A percentile compares a stretch with the other conserved stretches of the same genome.
phyloP scores from a whole-genome alignment of 345 rosid species.

The Psidium friedrichsthalianum region DNA sequence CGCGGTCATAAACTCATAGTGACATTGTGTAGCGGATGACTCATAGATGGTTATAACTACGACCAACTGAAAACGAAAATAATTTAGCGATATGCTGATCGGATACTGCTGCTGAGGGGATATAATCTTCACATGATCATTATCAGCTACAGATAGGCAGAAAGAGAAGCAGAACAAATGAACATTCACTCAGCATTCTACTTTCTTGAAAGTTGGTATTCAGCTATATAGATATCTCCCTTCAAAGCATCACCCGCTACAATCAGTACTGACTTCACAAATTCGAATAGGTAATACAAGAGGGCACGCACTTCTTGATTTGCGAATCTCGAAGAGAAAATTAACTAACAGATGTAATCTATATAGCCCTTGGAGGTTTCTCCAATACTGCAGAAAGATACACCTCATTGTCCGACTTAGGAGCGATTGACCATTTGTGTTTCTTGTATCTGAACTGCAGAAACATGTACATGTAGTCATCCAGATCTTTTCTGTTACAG shows the following conservation, averaged over 20 bases:
- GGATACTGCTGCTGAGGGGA: neutral
- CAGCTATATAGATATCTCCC: neutral
- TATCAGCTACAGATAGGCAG: neutral
- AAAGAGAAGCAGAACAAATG: neutral
- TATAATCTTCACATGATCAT: neutral
- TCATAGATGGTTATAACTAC: neutral
- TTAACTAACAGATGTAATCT: neutral
- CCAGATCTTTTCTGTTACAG: constrained; percentile 56
- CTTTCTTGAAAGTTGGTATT: neutral
- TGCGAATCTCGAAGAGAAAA: neutral
- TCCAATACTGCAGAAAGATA: constrained; percentile 77
- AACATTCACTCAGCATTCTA: neutral
- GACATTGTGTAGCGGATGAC: neutral
- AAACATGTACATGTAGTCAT: constrained; percentile 89
- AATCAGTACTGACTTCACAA: neutral
- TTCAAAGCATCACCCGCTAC: neutral
- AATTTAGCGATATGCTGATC: neutral
- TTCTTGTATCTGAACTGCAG: constrained; percentile 83
- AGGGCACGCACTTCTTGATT: neutral
- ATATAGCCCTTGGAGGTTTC: constrained; percentile 53
- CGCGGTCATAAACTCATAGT: neutral
- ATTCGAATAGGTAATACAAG: neutral
- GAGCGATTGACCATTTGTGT: constrained; percentile 64
- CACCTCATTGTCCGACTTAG: constrained; percentile 56
- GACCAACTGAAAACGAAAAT: neutral